These are phyloP conservation scores for Paramecium pentaurelia DNA, from an alignment of 73 alveolate genomes.

Conservation along the genomic window DNA sequence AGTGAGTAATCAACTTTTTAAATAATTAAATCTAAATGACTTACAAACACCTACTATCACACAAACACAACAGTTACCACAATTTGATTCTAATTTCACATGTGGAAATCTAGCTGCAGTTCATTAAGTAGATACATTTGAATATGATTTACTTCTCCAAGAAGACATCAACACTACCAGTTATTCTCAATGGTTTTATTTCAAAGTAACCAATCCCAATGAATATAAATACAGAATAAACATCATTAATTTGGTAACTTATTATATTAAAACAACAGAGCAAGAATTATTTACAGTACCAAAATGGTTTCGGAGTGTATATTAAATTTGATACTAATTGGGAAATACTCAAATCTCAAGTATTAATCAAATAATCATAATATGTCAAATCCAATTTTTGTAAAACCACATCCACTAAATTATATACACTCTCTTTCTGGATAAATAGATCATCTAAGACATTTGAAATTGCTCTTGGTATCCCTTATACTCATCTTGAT, in stretches of 20 bases:
- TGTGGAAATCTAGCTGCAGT: constrained; percentile 69
- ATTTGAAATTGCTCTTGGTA: background rate
- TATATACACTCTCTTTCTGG: background rate
- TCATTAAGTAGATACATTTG: constrained; percentile 54
- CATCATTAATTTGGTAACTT: constrained; percentile 73
- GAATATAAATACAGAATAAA: constrained; percentile 64
- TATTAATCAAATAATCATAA: background rate
- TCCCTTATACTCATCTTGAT: constrained; percentile 23
- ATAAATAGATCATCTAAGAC: background rate
- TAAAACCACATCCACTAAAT: background rate
- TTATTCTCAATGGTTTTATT: constrained; percentile 75
- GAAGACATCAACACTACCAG: constrained; percentile 73
- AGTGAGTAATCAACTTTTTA: background rate
- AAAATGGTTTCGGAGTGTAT: background rate
- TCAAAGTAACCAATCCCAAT: constrained; percentile 55
- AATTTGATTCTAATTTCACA: constrained; percentile 72
- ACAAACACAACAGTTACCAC: background rate
- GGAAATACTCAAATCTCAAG: background rate
- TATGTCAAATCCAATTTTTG: background rate
- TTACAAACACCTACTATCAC: background rate
- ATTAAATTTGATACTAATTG: background rate
- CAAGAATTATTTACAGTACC: background rate
- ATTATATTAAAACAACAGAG: background rate
- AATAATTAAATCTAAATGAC: background rate
- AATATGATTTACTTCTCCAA: constrained; percentile 70